A percentile compares a stretch with the other conserved stretches of the same genome.
Evolutionary conservation across 2,329 filamentous ascomycete species (phyloP).

Genomic region (Colletotrichum theobromicola): DNA sequence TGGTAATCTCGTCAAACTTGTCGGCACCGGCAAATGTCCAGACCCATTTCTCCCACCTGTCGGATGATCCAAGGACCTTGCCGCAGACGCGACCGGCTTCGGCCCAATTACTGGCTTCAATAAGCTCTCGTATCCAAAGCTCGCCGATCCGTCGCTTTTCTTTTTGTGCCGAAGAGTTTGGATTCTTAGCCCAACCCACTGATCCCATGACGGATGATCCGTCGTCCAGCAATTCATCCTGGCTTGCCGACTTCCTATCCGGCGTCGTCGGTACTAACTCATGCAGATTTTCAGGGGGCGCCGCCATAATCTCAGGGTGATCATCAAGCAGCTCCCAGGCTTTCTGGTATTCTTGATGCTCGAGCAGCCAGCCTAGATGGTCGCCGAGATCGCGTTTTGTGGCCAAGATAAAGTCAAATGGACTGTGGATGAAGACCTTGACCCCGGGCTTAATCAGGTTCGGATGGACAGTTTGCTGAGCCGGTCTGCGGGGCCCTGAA

Average conservation of each 20-base stretch:
- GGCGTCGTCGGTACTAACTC: slow-evolving; percentile 47
- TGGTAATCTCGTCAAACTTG: slow-evolving; percentile 88
- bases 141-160: slow-evolving; percentile 94
- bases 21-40: slow-evolving; percentile 88
- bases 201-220: slow-evolving; percentile 67
- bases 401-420: slow-evolving; percentile 94
- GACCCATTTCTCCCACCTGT: slow-evolving; percentile 94
- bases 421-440: slow-evolving; percentile 93
- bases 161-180: slow-evolving; percentile 61
- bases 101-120: slow-evolving; percentile 76
- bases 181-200: slow-evolving; percentile 34
- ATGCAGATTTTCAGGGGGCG: slow-evolving; percentile 41
- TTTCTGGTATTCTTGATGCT: slow-evolving; percentile 79
- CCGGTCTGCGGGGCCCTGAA: slow-evolving; percentile 33
- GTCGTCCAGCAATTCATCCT: slow-evolving; percentile 79
- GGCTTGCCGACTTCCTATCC: slow-evolving; percentile 41
- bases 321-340: slow-evolving; percentile 91
- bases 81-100: slow-evolving; percentile 81
- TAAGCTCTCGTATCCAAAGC: slow-evolving; percentile 87
- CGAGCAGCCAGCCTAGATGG: slow-evolving; percentile 84
- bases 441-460: slow-evolving; percentile 60
- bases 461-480: slow-evolving; percentile 45
- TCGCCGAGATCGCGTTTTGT: slow-evolving; percentile 87
- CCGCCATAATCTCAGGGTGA: slow-evolving; percentile 74
- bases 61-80: slow-evolving; percentile 79